phyloP scores from a whole-genome alignment of 371 early-diverging fungal genomes.

The Lichtheimia ornata region DNA sequence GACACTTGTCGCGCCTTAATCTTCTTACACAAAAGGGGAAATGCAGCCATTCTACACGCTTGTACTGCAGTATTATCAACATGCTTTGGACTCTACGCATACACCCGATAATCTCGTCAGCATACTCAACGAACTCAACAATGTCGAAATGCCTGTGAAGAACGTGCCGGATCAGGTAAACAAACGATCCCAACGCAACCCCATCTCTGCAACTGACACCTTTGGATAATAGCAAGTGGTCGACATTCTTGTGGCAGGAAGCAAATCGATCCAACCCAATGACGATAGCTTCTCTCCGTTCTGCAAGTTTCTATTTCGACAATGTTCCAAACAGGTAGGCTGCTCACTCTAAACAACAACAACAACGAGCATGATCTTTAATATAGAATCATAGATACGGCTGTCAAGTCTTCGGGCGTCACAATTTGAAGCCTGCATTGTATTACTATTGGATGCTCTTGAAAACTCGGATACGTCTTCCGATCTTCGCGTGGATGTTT shows the following conservation, averaged over 20 bases:
- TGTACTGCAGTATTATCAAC: constrained; percentile 7
- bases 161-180: constrained; percentile 22
- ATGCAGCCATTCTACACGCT: constrained; percentile 14
- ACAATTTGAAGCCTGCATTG: constrained; percentile 35
- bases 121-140: constrained; percentile 11
- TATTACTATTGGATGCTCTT: constrained; percentile 35
- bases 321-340: constrained; percentile 45
- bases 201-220: not conserved
- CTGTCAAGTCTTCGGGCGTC: constrained; percentile 30
- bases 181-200: not conserved
- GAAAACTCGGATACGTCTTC: constrained; percentile 18
- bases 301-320: constrained; percentile 47
- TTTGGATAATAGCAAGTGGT: constrained; percentile 32
- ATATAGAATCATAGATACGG: constrained; percentile 27
- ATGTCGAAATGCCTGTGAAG: constrained; percentile 11
- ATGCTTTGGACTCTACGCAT: not conserved
- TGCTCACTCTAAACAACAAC: not conserved
- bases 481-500: constrained; percentile 37
- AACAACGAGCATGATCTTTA: not conserved
- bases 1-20: no score
- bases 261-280: constrained; percentile 27
- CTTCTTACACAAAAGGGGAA: no score
- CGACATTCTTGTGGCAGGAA: constrained; percentile 45
- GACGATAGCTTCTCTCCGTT: constrained; percentile 36
- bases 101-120: constrained; percentile 1